Conservation (phyloP, 2,329 filamentous ascomycete genomes). For the Talaromyces sp. region DNA sequence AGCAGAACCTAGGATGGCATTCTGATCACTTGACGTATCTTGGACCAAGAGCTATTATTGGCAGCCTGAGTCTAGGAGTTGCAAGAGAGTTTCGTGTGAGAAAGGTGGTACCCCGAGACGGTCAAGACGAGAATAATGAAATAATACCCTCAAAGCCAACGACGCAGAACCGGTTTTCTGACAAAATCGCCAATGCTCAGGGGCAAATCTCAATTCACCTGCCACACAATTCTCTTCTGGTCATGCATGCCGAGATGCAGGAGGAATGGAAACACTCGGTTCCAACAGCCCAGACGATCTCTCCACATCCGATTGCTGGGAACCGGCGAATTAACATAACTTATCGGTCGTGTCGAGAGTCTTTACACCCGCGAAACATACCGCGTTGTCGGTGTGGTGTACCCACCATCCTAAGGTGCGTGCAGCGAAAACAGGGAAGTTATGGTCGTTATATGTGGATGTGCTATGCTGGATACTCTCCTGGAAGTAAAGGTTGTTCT, state of each 20-base stretch:
- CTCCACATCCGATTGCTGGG: constrained; percentile 76
- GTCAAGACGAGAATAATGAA: constrained; percentile 17
- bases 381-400: constrained; percentile 72
- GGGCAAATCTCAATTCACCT: constrained; percentile 91
- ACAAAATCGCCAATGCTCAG: constrained; percentile 52
- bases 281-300: constrained; percentile 65
- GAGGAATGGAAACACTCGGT: constrained; percentile 95
- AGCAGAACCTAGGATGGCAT: constrained; percentile 85
- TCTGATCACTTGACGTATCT: constrained; percentile 90
- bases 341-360: constrained; percentile 77
- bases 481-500: constrained; percentile 53
- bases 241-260: constrained; percentile 98
- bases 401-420: constrained; percentile 65
- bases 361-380: constrained; percentile 69
- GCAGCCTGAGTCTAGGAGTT: constrained; percentile 83
- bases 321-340: constrained; percentile 87
- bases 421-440: constrained; percentile 70
- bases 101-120: constrained; percentile 57
- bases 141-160: not conserved
- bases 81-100: constrained; percentile 89
- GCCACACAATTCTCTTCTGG: constrained; percentile 84
- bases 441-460: constrained; percentile 87
- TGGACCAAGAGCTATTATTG: constrained; percentile 81
- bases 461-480: constrained; percentile 63
- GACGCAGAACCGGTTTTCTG: constrained; percentile 11